These are phyloP conservation scores for Plectosphaerella plurivora DNA, from an alignment of 2,329 filamentous ascomycete genomes.

Conservation along the genomic window DNA sequence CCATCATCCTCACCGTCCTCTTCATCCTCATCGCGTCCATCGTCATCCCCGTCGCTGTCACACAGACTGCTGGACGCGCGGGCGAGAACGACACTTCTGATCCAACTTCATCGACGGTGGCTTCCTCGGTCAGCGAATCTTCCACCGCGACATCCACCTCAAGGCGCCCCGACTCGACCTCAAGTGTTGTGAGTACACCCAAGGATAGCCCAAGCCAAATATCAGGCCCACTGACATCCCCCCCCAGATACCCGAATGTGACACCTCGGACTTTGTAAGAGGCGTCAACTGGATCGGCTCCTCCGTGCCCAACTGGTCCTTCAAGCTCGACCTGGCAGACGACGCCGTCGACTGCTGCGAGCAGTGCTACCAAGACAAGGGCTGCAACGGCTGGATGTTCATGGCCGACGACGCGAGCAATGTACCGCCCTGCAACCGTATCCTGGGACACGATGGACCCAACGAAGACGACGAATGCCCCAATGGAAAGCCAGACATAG, in stretches of 20 bases:
- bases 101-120: neutral
- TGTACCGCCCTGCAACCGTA: conserved; percentile 10
- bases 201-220: neutral
- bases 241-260: conserved; percentile 5
- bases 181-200: too few relatives aligned
- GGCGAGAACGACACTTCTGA: neutral
- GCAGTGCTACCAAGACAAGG: conserved; percentile 9
- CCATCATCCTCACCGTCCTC: neutral
- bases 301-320: conserved; percentile 6
- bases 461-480: conserved; percentile 7
- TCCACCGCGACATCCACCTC: neutral
- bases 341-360: conserved; percentile 10
- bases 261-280: conserved; percentile 3
- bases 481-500: conserved; percentile 9
- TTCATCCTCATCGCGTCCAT: conserved; percentile 30
- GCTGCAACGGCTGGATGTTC: conserved; percentile 14
- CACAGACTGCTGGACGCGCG: conserved; percentile 19
- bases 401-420: neutral
- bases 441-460: conserved; percentile 9
- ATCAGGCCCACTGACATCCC: neutral
- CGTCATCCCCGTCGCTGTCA: conserved; percentile 26
- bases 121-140: neutral
- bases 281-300: conserved; percentile 12
- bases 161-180: too few relatives aligned
- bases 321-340: conserved; percentile 5